Evolutionary conservation across 257 asterid genomes (phyloP).

Genomic region (Solanum piurae): DNA sequence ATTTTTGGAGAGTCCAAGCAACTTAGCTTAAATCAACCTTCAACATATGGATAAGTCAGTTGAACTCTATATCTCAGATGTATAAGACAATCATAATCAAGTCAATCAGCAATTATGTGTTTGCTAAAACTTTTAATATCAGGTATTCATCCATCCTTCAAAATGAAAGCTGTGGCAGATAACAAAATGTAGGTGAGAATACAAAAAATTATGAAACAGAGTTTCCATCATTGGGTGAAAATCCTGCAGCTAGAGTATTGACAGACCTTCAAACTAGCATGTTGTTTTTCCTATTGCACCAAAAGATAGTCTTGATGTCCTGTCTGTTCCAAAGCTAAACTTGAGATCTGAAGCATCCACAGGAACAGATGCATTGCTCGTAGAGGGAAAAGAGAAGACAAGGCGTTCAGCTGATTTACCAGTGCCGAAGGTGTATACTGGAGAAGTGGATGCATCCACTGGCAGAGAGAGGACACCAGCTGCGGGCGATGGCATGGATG

Average conservation of each 20-base stretch:
- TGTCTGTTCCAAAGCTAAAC: slow-evolving; percentile 67
- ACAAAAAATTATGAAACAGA: neutral
- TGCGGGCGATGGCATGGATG: slow-evolving; percentile 52
- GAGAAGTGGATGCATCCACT: slow-evolving; percentile 21
- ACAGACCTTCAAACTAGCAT: slow-evolving; percentile 25
- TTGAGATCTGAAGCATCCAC: slow-evolving; percentile 38
- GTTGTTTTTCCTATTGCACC: slow-evolving; percentile 41
- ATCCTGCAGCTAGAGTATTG: slow-evolving; percentile 1
- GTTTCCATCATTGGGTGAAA: neutral
- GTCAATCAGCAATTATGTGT: neutral
- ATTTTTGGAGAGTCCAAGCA: neutral
- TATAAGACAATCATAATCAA: neutral
- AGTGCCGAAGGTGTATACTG: slow-evolving; percentile 55
- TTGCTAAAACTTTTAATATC: neutral
- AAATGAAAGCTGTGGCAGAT: neutral
- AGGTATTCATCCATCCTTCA: neutral
- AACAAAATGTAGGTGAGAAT: neutral
- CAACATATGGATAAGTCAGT: neutral
- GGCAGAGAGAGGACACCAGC: slow-evolving; percentile 19
- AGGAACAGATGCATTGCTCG: slow-evolving; percentile 24
- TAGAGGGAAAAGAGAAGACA: slow-evolving; percentile 69
- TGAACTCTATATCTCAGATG: neutral
- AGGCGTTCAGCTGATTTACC: slow-evolving; percentile 33
- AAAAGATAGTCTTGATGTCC: slow-evolving; percentile 47
- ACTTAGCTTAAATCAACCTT: neutral